phyloP scores from a whole-genome alignment of 768 basidiomycete species.

The Kwoniella newhampshirensis region DNA sequence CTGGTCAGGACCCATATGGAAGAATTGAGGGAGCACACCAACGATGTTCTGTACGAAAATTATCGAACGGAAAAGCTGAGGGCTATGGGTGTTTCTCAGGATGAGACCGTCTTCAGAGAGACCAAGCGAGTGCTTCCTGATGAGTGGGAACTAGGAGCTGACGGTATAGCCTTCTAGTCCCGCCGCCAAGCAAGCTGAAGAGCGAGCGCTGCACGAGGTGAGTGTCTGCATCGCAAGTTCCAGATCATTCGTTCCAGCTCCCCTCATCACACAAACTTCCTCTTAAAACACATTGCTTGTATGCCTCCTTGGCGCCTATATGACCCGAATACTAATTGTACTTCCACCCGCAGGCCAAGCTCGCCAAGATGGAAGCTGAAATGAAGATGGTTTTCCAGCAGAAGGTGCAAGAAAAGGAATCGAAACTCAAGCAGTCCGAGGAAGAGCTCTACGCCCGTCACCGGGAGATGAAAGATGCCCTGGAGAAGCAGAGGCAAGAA shows the following conservation, averaged over 20 bases:
- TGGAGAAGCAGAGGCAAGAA: conserved; percentile 92
- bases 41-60: conserved; percentile 93
- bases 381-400: conserved; percentile 99
- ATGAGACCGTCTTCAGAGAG: conserved; percentile 97
- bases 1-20: conserved; percentile 99
- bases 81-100: conserved; percentile 97
- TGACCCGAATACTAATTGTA: neutral
- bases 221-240: conserved; percentile 7
- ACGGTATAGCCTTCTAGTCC: conserved; percentile 62
- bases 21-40: conserved; percentile 95
- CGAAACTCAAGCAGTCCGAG: conserved; percentile 97
- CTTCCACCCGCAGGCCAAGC: conserved; percentile 62
- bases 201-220: conserved; percentile 85
- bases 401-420: conserved; percentile 98
- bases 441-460: conserved; percentile 98
- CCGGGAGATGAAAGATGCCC: conserved; percentile 98
- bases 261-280: too few relatives aligned
- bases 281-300: neutral
- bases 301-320: neutral
- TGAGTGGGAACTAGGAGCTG: too few relatives aligned
- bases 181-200: conserved; percentile 92
- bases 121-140: conserved; percentile 72
- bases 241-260: neutral
- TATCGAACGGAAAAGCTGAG: conserved; percentile 95
- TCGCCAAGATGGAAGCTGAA: conserved; percentile 82